phyloP scores from a whole-genome alignment of 805 yeast species.

The Jamesozyma piceae region DNA sequence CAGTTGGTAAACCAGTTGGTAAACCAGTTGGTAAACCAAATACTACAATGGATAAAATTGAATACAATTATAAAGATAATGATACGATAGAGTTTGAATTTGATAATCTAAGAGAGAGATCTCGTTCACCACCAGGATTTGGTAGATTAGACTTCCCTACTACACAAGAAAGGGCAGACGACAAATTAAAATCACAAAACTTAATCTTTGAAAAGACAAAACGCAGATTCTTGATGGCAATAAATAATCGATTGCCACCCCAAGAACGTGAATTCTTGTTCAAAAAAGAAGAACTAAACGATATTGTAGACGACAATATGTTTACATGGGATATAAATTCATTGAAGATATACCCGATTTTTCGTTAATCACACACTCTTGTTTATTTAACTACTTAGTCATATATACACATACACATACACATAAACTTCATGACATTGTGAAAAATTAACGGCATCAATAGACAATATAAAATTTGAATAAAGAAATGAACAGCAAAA shows the following conservation, averaged over 20 bases:
- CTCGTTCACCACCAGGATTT: slow-evolving; percentile 49
- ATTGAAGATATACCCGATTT: slow-evolving; percentile 15
- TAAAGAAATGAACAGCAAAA: too few species aligned
- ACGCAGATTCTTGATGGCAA: slow-evolving; percentile 37
- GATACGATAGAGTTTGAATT: slow-evolving; percentile 9
- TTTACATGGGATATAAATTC: slow-evolving; percentile 26
- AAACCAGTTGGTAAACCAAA: slow-evolving; percentile 15
- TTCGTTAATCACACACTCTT: neutral
- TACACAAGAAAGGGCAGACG: slow-evolving; percentile 41
- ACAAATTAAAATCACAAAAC: slow-evolving; percentile 29
- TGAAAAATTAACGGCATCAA: too few species aligned
- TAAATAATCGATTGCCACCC: slow-evolving; percentile 27
- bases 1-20: too few species aligned
- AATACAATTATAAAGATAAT: neutral
- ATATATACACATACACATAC: too few species aligned
- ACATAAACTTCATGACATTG: neutral
- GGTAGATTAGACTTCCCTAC: slow-evolving; percentile 51
- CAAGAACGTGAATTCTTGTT: slow-evolving; percentile 36
- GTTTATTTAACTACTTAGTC: too few species aligned
- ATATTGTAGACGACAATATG: slow-evolving; percentile 26
- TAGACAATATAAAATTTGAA: too few species aligned
- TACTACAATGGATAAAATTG: neutral
- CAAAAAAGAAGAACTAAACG: slow-evolving; percentile 34
- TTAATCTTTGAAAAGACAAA: slow-evolving; percentile 34
- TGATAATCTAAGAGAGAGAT: slow-evolving; percentile 29